phyloP scores from a whole-genome alignment of 129 eudicot genomes.

The Tanacetum coccineum region DNA sequence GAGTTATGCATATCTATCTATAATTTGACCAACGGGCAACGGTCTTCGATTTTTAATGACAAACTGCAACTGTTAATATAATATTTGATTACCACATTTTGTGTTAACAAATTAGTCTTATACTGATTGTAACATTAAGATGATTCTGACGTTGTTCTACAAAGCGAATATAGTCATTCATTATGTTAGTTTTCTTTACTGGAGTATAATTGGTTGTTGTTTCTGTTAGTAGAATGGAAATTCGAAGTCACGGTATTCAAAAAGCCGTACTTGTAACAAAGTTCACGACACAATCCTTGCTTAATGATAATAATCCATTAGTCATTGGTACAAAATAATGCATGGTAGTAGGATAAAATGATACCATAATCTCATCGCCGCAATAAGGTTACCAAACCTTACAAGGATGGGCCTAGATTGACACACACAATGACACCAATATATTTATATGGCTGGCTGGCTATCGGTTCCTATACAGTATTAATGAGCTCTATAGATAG shows the following conservation, averaged over 20 bases:
- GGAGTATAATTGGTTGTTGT: too few species aligned
- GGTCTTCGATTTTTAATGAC: too few species aligned
- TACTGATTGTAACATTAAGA: too few species aligned
- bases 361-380: slow-evolving; percentile 36
- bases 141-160: too few species aligned
- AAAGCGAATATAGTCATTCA: too few species aligned
- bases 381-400: slow-evolving; percentile 39
- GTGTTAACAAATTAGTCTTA: too few species aligned
- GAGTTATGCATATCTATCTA: too few species aligned
- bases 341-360: background rate
- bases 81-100: too few species aligned
- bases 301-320: background rate
- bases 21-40: too few species aligned
- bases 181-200: too few species aligned
- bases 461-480: slow-evolving; percentile 23
- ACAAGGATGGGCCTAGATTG: slow-evolving; percentile 34
- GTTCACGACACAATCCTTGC: slow-evolving; percentile 15
- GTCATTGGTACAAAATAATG: background rate
- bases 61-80: too few species aligned
- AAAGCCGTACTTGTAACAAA: background rate
- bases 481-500: slow-evolving; percentile 11
- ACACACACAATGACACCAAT: slow-evolving; percentile 2
- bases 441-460: background rate
- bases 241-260: background rate
- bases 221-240: background rate